A percentile compares a stretch with the other conserved stretches of the same genome.
Evolutionary conservation across 2,329 filamentous ascomycete genomes (phyloP).

Genomic region (Diaporthe batatas): DNA sequence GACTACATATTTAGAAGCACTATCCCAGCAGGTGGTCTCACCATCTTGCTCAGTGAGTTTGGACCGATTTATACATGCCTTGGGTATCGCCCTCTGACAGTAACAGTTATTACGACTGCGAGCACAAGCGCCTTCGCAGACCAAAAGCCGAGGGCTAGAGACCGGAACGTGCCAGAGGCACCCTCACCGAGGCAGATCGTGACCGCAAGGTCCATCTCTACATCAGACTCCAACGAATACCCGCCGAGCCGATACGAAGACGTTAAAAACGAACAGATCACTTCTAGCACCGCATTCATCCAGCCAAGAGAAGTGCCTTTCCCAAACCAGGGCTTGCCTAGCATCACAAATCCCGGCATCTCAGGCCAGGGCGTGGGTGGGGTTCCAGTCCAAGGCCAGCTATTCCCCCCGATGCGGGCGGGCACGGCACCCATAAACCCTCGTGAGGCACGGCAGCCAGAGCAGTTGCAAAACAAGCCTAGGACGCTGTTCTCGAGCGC

Average conservation of each 20-base stretch:
- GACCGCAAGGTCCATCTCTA: slow-evolving; percentile 56
- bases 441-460: slow-evolving; percentile 41
- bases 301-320: slow-evolving; percentile 50
- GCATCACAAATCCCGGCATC: slow-evolving; percentile 54
- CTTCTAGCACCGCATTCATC: slow-evolving; percentile 54
- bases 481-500: slow-evolving; percentile 30
- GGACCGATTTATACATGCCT: background rate
- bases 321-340: slow-evolving; percentile 50
- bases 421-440: slow-evolving; percentile 46
- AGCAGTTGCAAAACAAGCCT: slow-evolving; percentile 46
- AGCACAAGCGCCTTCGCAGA: slow-evolving; percentile 53
- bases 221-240: slow-evolving; percentile 57
- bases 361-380: slow-evolving; percentile 55
- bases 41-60: slow-evolving; percentile 62
- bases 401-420: slow-evolving; percentile 58
- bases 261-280: slow-evolving; percentile 58
- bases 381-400: slow-evolving; percentile 55
- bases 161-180: slow-evolving; percentile 54
- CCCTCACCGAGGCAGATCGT: slow-evolving; percentile 54
- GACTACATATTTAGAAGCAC: slow-evolving; percentile 61
- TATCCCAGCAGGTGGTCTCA: slow-evolving; percentile 64
- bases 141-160: slow-evolving; percentile 46
- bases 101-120: slow-evolving; percentile 55
- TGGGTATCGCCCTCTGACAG: slow-evolving; percentile 2
- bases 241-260: slow-evolving; percentile 64